Conservation (phyloP, 2,329 filamentous ascomycete species). For the Ramularia collo-cygni region DNA sequence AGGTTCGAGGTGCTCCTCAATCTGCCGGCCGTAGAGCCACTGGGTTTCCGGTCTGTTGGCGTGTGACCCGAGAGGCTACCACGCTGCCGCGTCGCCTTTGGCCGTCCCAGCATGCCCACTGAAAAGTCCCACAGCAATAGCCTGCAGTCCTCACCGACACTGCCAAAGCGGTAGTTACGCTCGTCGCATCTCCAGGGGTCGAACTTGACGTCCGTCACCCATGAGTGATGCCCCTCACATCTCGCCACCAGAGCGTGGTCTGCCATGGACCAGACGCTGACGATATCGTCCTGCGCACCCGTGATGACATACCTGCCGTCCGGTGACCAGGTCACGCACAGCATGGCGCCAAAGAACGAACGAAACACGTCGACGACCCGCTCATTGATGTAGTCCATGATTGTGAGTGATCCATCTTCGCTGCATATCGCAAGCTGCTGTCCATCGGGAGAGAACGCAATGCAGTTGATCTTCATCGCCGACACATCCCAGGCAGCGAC, state of each 20-base stretch:
- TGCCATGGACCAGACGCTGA: slow-evolving; percentile 88
- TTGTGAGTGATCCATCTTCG: slow-evolving; percentile 81
- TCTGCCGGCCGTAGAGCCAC: slow-evolving; percentile 48
- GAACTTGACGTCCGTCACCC: slow-evolving; percentile 89
- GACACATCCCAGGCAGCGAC: slow-evolving; percentile 89
- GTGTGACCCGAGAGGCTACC: slow-evolving; percentile 47
- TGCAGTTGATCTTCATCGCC: slow-evolving; percentile 82
- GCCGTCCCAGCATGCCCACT: slow-evolving; percentile 89
- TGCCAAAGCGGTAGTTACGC: slow-evolving; percentile 90
- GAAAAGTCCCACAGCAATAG: slow-evolving; percentile 96
- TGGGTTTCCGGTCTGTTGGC: slow-evolving; percentile 37
- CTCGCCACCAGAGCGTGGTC: slow-evolving; percentile 81
- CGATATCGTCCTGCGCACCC: slow-evolving; percentile 89
- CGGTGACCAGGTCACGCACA: slow-evolving; percentile 94
- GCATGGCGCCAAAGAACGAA: slow-evolving; percentile 88
- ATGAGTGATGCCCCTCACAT: slow-evolving; percentile 92
- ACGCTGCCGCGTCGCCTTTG: slow-evolving; percentile 59
- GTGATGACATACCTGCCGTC: slow-evolving; percentile 94
- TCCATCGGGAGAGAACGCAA: slow-evolving; percentile 86
- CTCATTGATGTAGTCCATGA: slow-evolving; percentile 89
- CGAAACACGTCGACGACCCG: slow-evolving; percentile 79
- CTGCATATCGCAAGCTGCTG: slow-evolving; percentile 82
- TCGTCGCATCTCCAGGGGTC: slow-evolving; percentile 97
- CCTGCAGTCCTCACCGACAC: slow-evolving; percentile 87
- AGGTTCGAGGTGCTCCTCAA: slow-evolving; percentile 65